Conservation (phyloP, 2,329 filamentous ascomycete species). For the Xylaria digitata region DNA sequence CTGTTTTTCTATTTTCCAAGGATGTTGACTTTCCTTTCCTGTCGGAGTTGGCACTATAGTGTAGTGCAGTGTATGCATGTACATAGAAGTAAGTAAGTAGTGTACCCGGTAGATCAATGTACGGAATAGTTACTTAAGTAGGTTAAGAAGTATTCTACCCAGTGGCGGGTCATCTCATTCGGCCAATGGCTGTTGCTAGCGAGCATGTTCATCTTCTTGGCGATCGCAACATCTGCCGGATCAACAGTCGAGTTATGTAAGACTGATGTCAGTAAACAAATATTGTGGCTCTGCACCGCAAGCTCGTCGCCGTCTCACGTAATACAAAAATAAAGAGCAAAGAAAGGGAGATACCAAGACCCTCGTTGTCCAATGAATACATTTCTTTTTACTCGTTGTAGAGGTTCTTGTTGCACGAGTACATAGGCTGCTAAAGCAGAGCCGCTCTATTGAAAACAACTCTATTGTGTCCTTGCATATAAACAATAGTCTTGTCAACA, state of each 20-base stretch:
- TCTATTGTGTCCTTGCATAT: not conserved
- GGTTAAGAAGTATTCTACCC: no score
- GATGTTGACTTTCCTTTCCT: no score
- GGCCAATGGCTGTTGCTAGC: not conserved
- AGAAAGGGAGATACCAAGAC: not conserved
- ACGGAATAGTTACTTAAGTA: not conserved
- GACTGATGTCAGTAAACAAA: not conserved
- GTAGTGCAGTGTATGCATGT: no score
- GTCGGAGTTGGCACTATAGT: no score
- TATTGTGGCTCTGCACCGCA: no score
- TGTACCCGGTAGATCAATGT: not conserved
- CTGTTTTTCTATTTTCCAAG: no score
- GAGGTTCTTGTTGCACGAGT: not conserved
- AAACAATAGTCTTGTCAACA: not conserved
- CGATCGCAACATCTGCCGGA: conserved; percentile 22
- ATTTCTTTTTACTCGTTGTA: not conserved
- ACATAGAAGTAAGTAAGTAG: no score
- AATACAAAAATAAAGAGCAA: conserved; percentile 72
- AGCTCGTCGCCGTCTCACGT: no score
- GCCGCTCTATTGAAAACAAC: not conserved
- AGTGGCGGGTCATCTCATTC: no score
- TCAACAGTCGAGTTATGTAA: conserved; percentile 19
- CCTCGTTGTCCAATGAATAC: conserved; percentile 3
- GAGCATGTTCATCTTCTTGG: not conserved
- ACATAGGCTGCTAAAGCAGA: not conserved